These are phyloP conservation scores for Candida tallmaniae DNA, from an alignment of 805 yeast species.

Conservation along the genomic window DNA sequence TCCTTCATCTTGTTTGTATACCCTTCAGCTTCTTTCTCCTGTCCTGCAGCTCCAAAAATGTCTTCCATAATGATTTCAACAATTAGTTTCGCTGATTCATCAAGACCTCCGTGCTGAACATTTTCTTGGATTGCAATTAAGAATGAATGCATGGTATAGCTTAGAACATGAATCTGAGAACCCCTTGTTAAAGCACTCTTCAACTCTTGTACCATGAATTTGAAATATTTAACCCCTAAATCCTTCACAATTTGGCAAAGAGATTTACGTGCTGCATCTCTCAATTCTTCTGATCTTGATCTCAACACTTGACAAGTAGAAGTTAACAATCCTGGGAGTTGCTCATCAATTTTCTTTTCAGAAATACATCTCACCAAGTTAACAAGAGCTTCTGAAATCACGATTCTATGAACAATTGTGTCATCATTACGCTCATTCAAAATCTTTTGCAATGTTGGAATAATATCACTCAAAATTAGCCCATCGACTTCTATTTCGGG, in stretches of 20 bases:
- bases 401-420: conserved; percentile 70
- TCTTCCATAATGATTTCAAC: conserved; percentile 85
- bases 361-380: conserved; percentile 61
- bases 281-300: conserved; percentile 77
- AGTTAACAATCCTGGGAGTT: conserved; percentile 79
- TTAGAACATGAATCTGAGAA: conserved; percentile 88
- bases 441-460: conserved; percentile 57
- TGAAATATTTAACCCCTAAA: conserved; percentile 70
- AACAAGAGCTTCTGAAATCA: conserved; percentile 76
- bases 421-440: conserved; percentile 69
- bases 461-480: conserved; percentile 50
- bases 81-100: conserved; percentile 55
- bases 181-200: conserved; percentile 79
- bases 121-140: conserved; percentile 47
- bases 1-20: conserved; percentile 83
- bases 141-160: conserved; percentile 78
- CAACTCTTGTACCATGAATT: conserved; percentile 73
- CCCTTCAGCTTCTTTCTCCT: conserved; percentile 93
- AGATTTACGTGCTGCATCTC: conserved; percentile 80
- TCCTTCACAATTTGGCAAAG: conserved; percentile 58
- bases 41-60: conserved; percentile 84
- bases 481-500: conserved; percentile 22
- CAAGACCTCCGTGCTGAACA: conserved; percentile 68
- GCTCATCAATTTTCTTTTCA: conserved; percentile 47
- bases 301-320: conserved; percentile 85